Evolutionary conservation across 1,284 basidiomycete species (phyloP), one percentile per base, ranked within the genome.

Genomic region (Laetiporus sulphureus): DNA sequence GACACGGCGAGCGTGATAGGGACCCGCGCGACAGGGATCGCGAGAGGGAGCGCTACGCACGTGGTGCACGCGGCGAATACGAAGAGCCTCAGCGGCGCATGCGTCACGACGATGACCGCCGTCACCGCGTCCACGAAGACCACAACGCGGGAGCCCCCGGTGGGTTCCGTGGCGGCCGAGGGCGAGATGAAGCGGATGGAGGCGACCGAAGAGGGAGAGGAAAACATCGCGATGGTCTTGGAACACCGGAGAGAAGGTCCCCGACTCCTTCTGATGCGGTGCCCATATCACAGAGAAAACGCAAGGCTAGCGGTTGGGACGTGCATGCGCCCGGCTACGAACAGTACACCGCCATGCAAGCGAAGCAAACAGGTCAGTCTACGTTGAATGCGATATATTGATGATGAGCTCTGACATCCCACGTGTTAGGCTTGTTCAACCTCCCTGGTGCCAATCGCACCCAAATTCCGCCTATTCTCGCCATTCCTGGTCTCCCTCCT

Each of bases 261-360:
- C 94, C 94, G 6, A 99, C 95, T 11, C 95, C 96, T 1, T 81
- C 90, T 54, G 88, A 85, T 34, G 79, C 82, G 10, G 67, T 83
- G 22, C 87, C 91, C 1, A 67, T 99, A 51, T 86, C 86, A 22
- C 90, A 95, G 61, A 73, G 94, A 45, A 83, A 82, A 57, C 72
- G 93, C 20, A 88, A 89, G 57, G 84, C 88, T 7, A 91, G 90
- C 40, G 88, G 90, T 1, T 99, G 96, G 95, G 92, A 99, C 64
- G 85, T 96, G 20, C 84, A 90, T 61, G 91, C 95, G 10, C 87
- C 89, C 11, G 94, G 94, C 16, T 99, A 96, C 53, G 94, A 98
- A 58, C 87, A 90, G 54, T 91, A 97, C 55, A 85, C 84, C 2
- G 92, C 94, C 12, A 77, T 93, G 71, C 91, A 97, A 60, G 95